Conservation (phyloP, 108 stramenopile species). For the Pseudonitzschia delicatissima region DNA sequence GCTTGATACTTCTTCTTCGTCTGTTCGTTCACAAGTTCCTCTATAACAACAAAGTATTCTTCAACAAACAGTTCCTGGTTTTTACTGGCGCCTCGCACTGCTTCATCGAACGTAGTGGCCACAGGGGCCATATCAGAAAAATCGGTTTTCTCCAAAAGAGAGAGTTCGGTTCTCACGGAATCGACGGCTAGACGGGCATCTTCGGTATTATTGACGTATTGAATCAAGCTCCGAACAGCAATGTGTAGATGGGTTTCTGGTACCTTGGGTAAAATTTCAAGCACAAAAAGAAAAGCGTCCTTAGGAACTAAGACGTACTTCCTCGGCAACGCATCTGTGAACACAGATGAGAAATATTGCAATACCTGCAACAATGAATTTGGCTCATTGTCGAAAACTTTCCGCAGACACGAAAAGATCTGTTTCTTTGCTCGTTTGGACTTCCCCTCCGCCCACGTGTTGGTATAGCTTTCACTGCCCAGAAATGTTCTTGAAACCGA, state of each 20-base stretch:
- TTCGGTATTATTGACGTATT: background rate
- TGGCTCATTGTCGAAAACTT: conserved; percentile 10
- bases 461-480: background rate
- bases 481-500: background rate
- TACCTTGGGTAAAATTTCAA: conserved; percentile 9
- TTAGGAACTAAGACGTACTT: background rate
- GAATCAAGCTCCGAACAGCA: conserved; percentile 3
- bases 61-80: conserved; percentile 5
- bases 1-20: background rate
- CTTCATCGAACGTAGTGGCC: background rate
- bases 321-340: background rate
- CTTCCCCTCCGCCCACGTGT: background rate
- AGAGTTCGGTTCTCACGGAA: conserved; percentile 2
- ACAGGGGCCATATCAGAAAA: conserved; percentile 11
- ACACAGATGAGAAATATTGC: background rate
- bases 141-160: conserved; percentile 12
- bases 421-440: conserved; percentile 7
- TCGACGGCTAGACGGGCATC: conserved; percentile 10
- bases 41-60: conserved; percentile 9
- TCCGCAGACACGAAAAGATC: conserved; percentile 3
- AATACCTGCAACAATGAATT: conserved; percentile 6
- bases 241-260: conserved; percentile 15
- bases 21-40: background rate
- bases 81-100: background rate
- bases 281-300: conserved; percentile 1